These are phyloP conservation scores for Auriscalpium vulgare DNA, from an alignment of 768 basidiomycete species.

Conservation along the genomic window DNA sequence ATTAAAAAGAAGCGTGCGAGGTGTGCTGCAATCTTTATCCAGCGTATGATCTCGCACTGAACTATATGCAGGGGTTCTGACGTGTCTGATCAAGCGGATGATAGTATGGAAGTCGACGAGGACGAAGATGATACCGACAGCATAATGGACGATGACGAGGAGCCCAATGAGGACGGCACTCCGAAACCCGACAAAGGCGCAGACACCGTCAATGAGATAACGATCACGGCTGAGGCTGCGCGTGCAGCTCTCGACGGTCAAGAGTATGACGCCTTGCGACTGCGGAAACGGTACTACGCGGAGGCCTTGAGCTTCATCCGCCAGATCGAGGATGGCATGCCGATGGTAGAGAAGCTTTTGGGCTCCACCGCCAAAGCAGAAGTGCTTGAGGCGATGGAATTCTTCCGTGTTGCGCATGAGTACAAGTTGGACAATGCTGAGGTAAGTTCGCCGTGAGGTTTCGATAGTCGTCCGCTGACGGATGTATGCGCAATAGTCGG, in stretches of 20 bases:
- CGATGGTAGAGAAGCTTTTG: constrained; percentile 65
- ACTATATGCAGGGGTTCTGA: no score
- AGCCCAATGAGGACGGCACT: constrained; percentile 27
- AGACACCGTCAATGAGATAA: constrained; percentile 45
- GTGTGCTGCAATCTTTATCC: constrained; percentile 15
- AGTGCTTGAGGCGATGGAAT: constrained; percentile 81
- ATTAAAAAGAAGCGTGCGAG: constrained; percentile 22
- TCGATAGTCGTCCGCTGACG: neutral
- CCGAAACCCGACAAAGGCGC: constrained; percentile 27
- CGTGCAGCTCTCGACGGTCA: constrained; percentile 62
- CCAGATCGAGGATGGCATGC: constrained; percentile 59
- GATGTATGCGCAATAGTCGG: constrained; percentile 38
- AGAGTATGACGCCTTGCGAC: constrained; percentile 53
- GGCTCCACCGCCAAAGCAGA: constrained; percentile 83
- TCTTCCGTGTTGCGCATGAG: constrained; percentile 75
- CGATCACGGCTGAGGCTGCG: constrained; percentile 60
- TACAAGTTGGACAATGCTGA: constrained; percentile 77
- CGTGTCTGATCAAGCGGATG: constrained; percentile 19
- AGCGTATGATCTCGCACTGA: no score
- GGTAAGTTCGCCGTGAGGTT: constrained; percentile 29
- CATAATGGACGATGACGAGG: constrained; percentile 28
- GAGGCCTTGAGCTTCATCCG: constrained; percentile 83
- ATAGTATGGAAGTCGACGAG: constrained; percentile 54
- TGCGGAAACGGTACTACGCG: constrained; percentile 79
- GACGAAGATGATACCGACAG: constrained; percentile 31